Evolutionary conservation across 495 filamentous ascomycete species (phyloP).

Genomic region (Aspergillus asperescens): DNA sequence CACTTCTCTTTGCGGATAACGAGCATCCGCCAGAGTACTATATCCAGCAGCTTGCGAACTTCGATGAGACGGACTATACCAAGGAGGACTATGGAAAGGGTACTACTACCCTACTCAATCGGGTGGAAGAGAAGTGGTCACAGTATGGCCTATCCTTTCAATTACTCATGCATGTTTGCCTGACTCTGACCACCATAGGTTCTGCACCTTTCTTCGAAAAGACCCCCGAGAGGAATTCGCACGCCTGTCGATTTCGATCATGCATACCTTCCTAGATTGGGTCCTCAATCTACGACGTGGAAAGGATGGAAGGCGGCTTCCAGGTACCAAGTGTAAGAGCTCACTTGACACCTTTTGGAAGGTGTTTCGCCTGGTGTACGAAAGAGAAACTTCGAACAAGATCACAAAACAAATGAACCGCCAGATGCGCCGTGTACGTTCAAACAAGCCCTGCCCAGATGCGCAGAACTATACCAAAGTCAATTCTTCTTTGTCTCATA

Average conservation of each 20-base stretch:
- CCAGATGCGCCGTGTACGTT: conserved; percentile 23
- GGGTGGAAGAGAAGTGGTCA: conserved; percentile 21
- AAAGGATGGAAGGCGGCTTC: conserved; percentile 25
- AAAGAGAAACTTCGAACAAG: conserved; percentile 23
- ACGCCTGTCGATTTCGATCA: conserved; percentile 17
- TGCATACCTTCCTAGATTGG: conserved; percentile 30
- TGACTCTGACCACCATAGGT: conserved; percentile 20
- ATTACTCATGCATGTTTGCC: conserved; percentile 6
- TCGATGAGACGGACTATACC: conserved; percentile 31
- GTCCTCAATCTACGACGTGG: conserved; percentile 26
- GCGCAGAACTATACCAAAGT: too few relatives aligned
- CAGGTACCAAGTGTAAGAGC: conserved; percentile 21
- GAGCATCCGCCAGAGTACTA: conserved; percentile 34
- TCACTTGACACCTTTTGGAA: conserved; percentile 28
- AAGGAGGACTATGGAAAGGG: conserved; percentile 32
- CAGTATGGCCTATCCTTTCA: conserved; percentile 12
- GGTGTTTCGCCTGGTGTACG: conserved; percentile 26
- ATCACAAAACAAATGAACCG: conserved; percentile 21
- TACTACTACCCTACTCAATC: conserved; percentile 26
- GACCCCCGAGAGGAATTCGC: conserved; percentile 20
- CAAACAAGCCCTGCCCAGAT: too few relatives aligned
- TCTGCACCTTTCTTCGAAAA: conserved; percentile 22
- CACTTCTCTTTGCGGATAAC: conserved; percentile 27
- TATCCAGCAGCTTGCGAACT: conserved; percentile 29
- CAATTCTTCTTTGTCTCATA: conserved; percentile 9